Base-by-base conservation (phyloP, 2,329 filamentous ascomycete species). In the Sporothrix schenckii region DNA sequence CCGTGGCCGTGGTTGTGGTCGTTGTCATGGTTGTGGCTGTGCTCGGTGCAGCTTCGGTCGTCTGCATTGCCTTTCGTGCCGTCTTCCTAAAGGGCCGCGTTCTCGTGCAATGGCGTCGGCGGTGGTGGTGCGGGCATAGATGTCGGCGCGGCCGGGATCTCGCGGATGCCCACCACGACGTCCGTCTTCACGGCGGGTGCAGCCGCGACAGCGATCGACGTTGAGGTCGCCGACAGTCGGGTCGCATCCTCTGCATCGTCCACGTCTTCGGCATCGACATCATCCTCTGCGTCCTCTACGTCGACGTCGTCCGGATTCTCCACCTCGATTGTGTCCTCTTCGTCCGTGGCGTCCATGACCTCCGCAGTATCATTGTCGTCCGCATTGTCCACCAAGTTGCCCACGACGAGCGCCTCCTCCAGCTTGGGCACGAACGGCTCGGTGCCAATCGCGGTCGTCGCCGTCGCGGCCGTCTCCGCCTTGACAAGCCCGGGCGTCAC, bases 401-500 rank as follows among this genome's bases (percentile, higher is more conserved):
- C 41, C 41, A 16, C 41, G 14, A 44, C 14, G 41, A 44, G 34
- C 6, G 34, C 34, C 34, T 7, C 41, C 39, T 67, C 53, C 10
- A 44, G 44, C 69, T 66, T 70, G 61, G 61, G 14, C 24, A 60
- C 34, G 4, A 50, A 34, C 53, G 65, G 34, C 7, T 47, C 47
- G n/a, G 65, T 52, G 44, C 30, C 58, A 14, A 56, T 61, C 9
- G 30, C 47, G 16, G 54, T 66, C 10, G 39, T 65, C 19, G 19
- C 16, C 47, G 63, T 39, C 16, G 65, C 44, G 2, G 24, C 27
- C 2, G 49, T 24, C 34, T 61, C 69, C 7, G 24, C 21, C 58
- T 65, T 71, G 19, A 58, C 49, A 34, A 52, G n/a, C 2, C 53
- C 70, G 10, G 65, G 53, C 44, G 71, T 73, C 70, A 72, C 67